Conservation (phyloP, 2,329 filamentous ascomycete species). For the Penicillium sp. region DNA sequence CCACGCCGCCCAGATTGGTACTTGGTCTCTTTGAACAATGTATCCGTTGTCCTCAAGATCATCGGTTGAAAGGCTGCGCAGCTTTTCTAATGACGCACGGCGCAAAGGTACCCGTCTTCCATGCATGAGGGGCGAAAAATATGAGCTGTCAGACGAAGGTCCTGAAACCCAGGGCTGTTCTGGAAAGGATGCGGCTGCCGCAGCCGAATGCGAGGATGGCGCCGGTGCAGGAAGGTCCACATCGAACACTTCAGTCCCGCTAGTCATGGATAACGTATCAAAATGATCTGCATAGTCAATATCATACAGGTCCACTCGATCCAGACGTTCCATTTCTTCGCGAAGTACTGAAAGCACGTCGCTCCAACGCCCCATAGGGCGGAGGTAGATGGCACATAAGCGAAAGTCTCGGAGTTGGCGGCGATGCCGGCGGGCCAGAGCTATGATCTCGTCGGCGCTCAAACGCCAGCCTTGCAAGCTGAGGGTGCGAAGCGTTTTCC, state of each 20-base stretch:
- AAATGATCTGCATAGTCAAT: constrained; percentile 61
- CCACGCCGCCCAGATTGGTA: constrained; percentile 34
- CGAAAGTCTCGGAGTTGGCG: constrained; percentile 60
- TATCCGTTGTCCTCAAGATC: constrained; percentile 41
- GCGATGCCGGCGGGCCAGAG: constrained; percentile 57
- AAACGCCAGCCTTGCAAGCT: constrained; percentile 67
- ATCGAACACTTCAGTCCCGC: constrained; percentile 20
- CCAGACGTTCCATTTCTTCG: constrained; percentile 57
- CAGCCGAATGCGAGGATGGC: constrained; percentile 19
- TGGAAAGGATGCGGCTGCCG: constrained; percentile 12
- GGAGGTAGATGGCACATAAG: constrained; percentile 62
- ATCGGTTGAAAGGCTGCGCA: constrained; percentile 29
- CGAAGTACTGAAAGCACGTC: constrained; percentile 60
- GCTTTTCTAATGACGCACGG: constrained; percentile 16
- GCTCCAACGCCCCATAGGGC: constrained; percentile 61
- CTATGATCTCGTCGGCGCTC: constrained; percentile 61
- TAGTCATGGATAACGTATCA: constrained; percentile 41
- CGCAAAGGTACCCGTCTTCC: not conserved
- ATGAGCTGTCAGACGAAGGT: not conserved
- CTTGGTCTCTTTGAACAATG: constrained; percentile 34
- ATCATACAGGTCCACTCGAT: constrained; percentile 63
- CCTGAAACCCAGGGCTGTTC: not conserved
- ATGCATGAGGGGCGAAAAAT: not conserved
- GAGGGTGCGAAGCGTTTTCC: constrained; percentile 63
- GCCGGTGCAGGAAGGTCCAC: not conserved